Conservation (phyloP, 208 protist species). For the Herpetomonas tarakana region DNA sequence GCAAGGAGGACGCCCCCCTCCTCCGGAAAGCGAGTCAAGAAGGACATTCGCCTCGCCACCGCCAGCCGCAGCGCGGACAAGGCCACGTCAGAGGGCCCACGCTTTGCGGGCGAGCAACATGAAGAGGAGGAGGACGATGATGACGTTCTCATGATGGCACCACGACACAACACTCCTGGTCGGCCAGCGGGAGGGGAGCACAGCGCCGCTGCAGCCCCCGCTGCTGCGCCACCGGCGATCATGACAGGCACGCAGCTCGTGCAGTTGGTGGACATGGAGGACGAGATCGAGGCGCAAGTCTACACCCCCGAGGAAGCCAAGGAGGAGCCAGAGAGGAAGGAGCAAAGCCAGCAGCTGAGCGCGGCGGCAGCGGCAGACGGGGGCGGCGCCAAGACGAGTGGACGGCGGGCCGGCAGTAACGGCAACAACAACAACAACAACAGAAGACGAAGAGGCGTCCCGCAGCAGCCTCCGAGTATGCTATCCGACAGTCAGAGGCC, state of each 20-base stretch:
- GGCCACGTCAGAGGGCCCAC: not conserved
- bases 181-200: too few relatives aligned
- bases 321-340: not conserved
- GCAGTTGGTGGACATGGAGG: slow-evolving; percentile 8
- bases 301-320: not conserved
- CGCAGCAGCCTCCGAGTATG: too few relatives aligned
- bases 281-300: not conserved
- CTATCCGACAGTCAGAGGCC: not conserved
- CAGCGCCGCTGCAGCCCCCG: not conserved
- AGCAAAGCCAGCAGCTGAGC: too few relatives aligned
- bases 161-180: not conserved
- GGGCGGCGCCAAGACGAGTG: too few relatives aligned
- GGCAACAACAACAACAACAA: too few relatives aligned
- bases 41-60: not conserved
- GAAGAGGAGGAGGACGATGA: not conserved
- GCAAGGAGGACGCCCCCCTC: not conserved
- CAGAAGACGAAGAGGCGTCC: too few relatives aligned
- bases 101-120: not conserved
- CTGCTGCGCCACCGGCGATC: too few relatives aligned
- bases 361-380: too few relatives aligned
- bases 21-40: not conserved
- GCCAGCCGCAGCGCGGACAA: not conserved
- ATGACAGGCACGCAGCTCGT: too few relatives aligned
- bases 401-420: too few relatives aligned
- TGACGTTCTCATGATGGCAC: not conserved